Percentiles rank a stretch among this genome's conserved stretches.
phyloP scores from a whole-genome alignment of 202 grass and related monocot species.

The Brachypodium distachyon region DNA sequence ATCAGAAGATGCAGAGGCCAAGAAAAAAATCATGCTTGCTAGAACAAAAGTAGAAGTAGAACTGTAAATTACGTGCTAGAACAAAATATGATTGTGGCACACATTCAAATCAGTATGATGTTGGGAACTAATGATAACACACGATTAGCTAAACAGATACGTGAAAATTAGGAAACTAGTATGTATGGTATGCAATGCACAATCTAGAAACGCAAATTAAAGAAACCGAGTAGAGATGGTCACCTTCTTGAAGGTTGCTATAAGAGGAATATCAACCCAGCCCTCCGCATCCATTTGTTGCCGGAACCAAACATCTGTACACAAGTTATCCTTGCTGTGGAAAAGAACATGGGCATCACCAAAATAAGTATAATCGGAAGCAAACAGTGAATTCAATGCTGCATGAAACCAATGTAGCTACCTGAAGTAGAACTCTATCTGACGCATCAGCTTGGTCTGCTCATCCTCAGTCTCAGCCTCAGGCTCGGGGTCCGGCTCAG shows the following conservation, averaged over 20 bases:
- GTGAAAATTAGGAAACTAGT: not conserved
- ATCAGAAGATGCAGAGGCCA: not conserved
- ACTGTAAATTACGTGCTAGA: not conserved
- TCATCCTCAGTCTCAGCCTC: not conserved
- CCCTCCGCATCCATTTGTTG: constrained; percentile 76
- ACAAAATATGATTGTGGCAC: not conserved
- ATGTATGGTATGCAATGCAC: not conserved
- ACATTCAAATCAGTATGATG: not conserved
- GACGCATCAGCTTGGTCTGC: constrained; percentile 38
- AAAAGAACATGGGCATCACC: constrained; percentile 23
- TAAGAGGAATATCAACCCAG: constrained; percentile 71
- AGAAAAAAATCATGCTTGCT: not conserved
- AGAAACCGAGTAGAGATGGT: not conserved
- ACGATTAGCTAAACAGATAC: not conserved
- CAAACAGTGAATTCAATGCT: not conserved
- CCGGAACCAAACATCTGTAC: constrained; percentile 65
- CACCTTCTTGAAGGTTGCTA: constrained; percentile 85
- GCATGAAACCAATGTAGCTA: not conserved
- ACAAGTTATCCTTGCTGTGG: constrained; percentile 84
- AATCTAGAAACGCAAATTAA: not conserved
- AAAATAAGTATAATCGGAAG: not conserved
- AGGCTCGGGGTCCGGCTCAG: not conserved
- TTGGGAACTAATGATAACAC: not conserved
- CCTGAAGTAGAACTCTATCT: constrained; percentile 99
- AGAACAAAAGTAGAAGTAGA: not conserved